Percentiles rank a stretch among this genome's conserved stretches.
phyloP scores from a whole-genome alignment of 257 asterid genomes.

The Solanum pimpinellifolium region DNA sequence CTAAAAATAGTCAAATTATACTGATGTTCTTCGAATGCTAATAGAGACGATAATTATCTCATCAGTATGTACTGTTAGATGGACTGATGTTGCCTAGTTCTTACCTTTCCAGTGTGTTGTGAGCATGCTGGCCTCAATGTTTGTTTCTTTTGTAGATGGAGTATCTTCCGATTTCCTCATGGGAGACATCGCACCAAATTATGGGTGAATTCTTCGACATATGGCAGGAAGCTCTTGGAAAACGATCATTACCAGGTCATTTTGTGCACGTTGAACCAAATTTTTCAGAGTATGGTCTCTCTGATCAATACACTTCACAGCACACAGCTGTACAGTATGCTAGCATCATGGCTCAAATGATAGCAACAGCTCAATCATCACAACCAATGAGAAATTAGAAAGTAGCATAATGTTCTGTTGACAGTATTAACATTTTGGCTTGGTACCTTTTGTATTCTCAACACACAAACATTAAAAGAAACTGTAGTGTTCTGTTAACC shows the following conservation, averaged over 20 bases:
- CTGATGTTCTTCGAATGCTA: not conserved
- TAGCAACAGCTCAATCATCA: slow-evolving; percentile 67
- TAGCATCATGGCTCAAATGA: slow-evolving; percentile 71
- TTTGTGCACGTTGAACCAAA: slow-evolving; percentile 78
- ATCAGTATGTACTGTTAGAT: not conserved
- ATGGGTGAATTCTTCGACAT: slow-evolving; percentile 83
- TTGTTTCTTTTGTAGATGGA: slow-evolving; percentile 63
- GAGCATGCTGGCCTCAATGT: not conserved
- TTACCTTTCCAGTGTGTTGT: not conserved
- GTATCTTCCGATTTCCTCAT: slow-evolving; percentile 76
- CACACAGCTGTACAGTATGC: slow-evolving; percentile 93
- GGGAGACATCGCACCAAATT: slow-evolving; percentile 76
- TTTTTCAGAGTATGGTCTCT: slow-evolving; percentile 66
- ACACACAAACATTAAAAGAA: not conserved
- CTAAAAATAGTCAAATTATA: not conserved
- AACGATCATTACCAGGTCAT: slow-evolving; percentile 86
- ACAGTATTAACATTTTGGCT: not conserved
- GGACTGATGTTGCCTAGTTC: not conserved
- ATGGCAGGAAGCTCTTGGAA: slow-evolving; percentile 75
- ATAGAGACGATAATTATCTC: not conserved
- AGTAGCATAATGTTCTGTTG: not conserved
- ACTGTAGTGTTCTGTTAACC: not conserved
- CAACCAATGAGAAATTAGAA: slow-evolving; percentile 56
- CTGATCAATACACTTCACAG: slow-evolving; percentile 59
- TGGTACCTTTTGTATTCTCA: not conserved